These are phyloP conservation scores for Globisporangium yorkense DNA, from an alignment of 352 stramenopile genomes.

Conservation along the genomic window DNA sequence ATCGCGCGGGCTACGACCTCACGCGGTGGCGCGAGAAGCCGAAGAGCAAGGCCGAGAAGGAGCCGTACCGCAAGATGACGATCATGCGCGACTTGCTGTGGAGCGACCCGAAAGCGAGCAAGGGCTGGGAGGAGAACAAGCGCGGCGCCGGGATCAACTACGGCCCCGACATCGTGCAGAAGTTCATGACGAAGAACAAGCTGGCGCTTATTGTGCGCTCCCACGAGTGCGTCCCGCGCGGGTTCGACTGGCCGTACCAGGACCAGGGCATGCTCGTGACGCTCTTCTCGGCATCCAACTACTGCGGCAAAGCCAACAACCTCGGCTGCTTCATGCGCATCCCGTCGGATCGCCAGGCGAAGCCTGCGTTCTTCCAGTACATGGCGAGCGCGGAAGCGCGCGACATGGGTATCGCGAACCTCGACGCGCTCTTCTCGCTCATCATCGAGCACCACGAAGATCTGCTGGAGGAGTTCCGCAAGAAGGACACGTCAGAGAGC, in stretches of 20 bases:
- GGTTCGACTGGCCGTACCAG: slow-evolving; percentile 75
- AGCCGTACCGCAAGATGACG: slow-evolving; percentile 55
- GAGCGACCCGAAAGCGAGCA: slow-evolving; percentile 65
- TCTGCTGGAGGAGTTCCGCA: slow-evolving; percentile 55
- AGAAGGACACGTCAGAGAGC: slow-evolving; percentile 33
- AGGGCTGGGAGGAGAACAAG: slow-evolving; percentile 77
- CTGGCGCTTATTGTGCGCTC: slow-evolving; percentile 77
- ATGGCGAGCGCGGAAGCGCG: slow-evolving; percentile 78
- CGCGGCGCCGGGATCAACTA: slow-evolving; percentile 76
- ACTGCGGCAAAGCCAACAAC: slow-evolving; percentile 83
- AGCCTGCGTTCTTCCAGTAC: slow-evolving; percentile 85
- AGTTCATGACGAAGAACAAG: slow-evolving; percentile 86
- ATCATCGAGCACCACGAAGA: slow-evolving; percentile 72
- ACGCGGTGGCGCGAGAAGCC: slow-evolving; percentile 65
- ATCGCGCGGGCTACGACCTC: slow-evolving; percentile 68
- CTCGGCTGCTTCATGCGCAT: slow-evolving; percentile 84
- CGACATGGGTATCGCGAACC: slow-evolving; percentile 75
- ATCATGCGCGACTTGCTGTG: slow-evolving; percentile 79
- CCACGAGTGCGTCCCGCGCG: slow-evolving; percentile 77
- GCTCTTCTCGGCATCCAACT: slow-evolving; percentile 85
- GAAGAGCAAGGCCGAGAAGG: slow-evolving; percentile 36
- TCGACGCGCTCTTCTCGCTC: slow-evolving; percentile 82
- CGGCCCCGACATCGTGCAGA: slow-evolving; percentile 69
- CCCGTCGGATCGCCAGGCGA: slow-evolving; percentile 50
- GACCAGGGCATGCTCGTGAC: slow-evolving; percentile 85